A percentile compares a stretch with the other conserved stretches of the same genome.
Conservation (phyloP, 768 basidiomycete genomes). For the Trametopsis cervina region DNA sequence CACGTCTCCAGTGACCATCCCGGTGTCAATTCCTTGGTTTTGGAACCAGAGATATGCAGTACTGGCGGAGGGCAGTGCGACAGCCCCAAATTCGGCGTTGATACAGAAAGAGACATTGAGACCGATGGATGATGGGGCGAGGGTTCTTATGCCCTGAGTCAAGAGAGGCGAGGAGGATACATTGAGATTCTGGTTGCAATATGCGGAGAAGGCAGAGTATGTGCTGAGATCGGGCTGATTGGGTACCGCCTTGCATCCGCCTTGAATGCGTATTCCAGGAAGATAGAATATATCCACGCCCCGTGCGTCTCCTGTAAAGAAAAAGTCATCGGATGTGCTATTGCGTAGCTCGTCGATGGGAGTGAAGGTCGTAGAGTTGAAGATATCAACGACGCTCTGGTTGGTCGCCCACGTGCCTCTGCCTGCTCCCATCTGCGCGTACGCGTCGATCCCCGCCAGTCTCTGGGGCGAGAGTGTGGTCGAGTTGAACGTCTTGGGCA, state of each 20-base stretch:
- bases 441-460: constrained; percentile 13
- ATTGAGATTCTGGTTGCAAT: too few relatives aligned
- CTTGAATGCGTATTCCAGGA: constrained; percentile 16
- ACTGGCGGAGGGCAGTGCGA: background rate
- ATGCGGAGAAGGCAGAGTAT: too few relatives aligned
- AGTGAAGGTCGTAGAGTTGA: constrained; percentile 13
- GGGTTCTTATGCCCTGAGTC: too few relatives aligned
- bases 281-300: constrained; percentile 9
- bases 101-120: constrained; percentile 7
- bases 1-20: background rate
- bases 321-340: constrained; percentile 11
- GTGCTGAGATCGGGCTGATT: too few relatives aligned
- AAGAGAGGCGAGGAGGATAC: too few relatives aligned
- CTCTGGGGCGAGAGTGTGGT: background rate
- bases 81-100: constrained; percentile 1
- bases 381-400: constrained; percentile 10
- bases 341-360: too few relatives aligned
- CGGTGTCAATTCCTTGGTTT: background rate
- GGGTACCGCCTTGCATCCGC: constrained; percentile 10
- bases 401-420: constrained; percentile 14
- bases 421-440: constrained; percentile 13
- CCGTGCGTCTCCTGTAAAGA: constrained; percentile 12
- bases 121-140: too few relatives aligned
- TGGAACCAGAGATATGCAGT: constrained; percentile 2
- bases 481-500: constrained; percentile 8